Evolutionary conservation across 2,329 filamentous ascomycete species (phyloP), one percentile per base, ranked within the genome.

Genomic region (Diaporthe ilicicola): DNA sequence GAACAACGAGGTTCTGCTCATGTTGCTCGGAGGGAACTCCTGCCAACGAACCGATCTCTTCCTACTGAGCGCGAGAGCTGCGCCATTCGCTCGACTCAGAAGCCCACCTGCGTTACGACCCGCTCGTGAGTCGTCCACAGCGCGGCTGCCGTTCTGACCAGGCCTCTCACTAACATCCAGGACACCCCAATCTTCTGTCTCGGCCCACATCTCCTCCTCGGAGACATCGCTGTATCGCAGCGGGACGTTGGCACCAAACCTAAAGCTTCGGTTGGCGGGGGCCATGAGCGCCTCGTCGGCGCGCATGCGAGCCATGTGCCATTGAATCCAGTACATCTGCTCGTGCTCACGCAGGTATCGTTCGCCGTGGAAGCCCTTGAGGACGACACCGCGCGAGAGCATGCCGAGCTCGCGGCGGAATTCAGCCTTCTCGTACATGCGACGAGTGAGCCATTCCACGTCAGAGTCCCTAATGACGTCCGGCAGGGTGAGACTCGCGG

Each of bases 271-370:
- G 32, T 66, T 69, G 13, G 75, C 69, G 3, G 72, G 56, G 15
- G 66, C 69, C 56, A 65, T 67, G 29, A 75, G 69, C 29, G 22
- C 51, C 53, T 71, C 71, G 51, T 73, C 69, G 37, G 71, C 71
- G 32, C 67, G 74, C 78, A 80, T 80, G 66, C 75, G 74, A 15
- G 79, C 76, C 70, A 78, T 66, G 73, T 80, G 77, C 79, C 79
- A 81, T 73, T 80, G 79, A 39, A 83, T 83, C 86, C 87, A 88
- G 70, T 88, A 84, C 85, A 86, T 88, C 75, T 91, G 88, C 76
- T 90, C 88, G 76, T 90, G 88, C 76, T 90, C 88, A 46, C 89
- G 85, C 29, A 90, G 83, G 76, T 90, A 90, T 0, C 88, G 83
- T 53, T 89, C 86, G 3, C 88, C 87, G 62, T 85, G 85, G 77